phyloP scores from a whole-genome alignment of 2,329 filamentous ascomycete species.

The Monilinia fructigena region DNA sequence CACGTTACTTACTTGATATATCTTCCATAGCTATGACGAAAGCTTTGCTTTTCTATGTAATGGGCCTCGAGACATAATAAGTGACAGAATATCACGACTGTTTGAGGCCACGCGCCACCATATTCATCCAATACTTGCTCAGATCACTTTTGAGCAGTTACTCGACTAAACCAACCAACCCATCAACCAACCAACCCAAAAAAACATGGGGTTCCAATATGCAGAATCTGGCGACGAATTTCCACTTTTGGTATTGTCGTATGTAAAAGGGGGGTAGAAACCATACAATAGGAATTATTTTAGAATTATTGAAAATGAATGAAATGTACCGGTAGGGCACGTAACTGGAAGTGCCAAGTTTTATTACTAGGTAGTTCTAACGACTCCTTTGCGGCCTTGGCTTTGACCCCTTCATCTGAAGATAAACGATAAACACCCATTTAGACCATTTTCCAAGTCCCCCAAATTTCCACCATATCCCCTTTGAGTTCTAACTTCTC shows the following conservation, averaged over 20 bases:
- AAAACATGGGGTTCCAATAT: background rate
- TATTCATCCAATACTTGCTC: slow-evolving; percentile 15
- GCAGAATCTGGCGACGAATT: background rate
- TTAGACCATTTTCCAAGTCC: background rate
- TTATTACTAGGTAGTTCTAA: background rate
- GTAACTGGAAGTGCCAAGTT: no score
- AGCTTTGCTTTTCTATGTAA: slow-evolving; percentile 7
- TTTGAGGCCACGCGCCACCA: slow-evolving; percentile 17
- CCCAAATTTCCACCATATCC: background rate
- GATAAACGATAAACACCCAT: background rate
- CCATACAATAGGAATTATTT: no score
- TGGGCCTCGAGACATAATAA: slow-evolving; percentile 21
- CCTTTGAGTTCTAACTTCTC: slow-evolving; percentile 4
- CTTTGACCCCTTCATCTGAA: slow-evolving; percentile 3
- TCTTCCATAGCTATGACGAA: background rate
- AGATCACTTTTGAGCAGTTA: background rate
- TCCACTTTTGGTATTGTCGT: background rate
- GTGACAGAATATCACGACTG: slow-evolving; percentile 16
- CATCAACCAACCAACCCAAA: background rate
- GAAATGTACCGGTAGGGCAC: background rate
- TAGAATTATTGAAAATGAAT: no score
- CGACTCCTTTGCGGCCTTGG: background rate
- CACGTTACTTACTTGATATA: background rate
- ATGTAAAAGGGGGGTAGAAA: background rate
- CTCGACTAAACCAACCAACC: no score